These are phyloP conservation scores for Capsicum rhomboideum DNA, from an alignment of 257 asterid species.

Conservation along the genomic window DNA sequence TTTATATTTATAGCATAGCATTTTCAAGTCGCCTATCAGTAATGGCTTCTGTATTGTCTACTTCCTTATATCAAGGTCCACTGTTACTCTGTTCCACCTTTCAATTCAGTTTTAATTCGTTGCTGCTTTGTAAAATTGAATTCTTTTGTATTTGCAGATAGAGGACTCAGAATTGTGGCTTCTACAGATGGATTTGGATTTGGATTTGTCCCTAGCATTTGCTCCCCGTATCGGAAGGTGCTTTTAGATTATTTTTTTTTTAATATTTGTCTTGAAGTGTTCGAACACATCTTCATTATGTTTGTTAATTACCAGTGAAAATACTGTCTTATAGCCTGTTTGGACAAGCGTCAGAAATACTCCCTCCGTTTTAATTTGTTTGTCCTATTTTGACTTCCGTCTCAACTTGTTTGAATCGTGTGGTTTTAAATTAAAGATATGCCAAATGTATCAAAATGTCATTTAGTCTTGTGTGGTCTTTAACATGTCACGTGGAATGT, in stretches of 20 bases:
- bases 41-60: background rate
- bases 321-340: background rate
- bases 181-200: conserved; percentile 5
- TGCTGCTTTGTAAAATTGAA: background rate
- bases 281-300: background rate
- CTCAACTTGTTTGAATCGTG: no score
- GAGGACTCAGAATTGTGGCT: conserved; percentile 9
- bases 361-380: no score
- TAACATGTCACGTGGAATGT: no score
- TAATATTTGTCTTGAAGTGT: background rate
- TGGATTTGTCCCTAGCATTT: background rate
- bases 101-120: background rate
- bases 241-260: background rate
- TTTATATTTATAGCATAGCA: no score
- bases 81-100: background rate
- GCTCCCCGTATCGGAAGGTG: conserved; percentile 9
- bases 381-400: no score
- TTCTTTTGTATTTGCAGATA: conserved; percentile 6
- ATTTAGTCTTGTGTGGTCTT: no score
- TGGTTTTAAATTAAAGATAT: no score
- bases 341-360: no score
- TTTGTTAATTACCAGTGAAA: background rate
- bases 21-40: background rate
- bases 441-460: no score
- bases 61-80: background rate